Conservation (phyloP, 1,139 yeast genomes). For the Debaryomycetaceae sp. region DNA sequence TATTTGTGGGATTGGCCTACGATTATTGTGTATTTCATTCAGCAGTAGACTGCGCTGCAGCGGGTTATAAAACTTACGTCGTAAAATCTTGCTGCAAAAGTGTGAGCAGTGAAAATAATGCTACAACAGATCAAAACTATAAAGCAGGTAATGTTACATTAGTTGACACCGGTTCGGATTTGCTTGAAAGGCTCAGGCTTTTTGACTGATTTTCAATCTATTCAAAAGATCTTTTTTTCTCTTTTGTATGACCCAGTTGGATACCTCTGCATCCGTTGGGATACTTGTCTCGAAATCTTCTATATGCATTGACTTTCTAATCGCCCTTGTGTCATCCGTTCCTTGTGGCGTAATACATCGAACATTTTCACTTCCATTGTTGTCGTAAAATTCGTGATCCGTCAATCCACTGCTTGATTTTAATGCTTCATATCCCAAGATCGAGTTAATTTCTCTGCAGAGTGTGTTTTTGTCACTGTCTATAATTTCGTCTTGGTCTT, state of each 20-base stretch:
- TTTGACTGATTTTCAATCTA: conserved; percentile 7
- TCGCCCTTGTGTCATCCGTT: conserved; percentile 14
- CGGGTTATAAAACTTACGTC: conserved; percentile 65
- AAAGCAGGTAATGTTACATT: conserved; percentile 22
- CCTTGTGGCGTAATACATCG: conserved; percentile 19
- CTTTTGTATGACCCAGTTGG: conserved; percentile 41
- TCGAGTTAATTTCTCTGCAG: conserved; percentile 11
- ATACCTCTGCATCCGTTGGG: conserved; percentile 1
- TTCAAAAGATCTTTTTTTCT: conserved; percentile 41
- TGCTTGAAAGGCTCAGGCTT: conserved; percentile 1
- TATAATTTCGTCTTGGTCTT: conserved; percentile 1
- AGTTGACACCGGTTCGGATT: conserved; percentile 10
- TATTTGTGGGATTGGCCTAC: conserved; percentile 77
- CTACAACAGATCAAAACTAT: conserved; percentile 27
- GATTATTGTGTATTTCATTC: conserved; percentile 83
- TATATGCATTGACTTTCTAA: conserved; percentile 5
- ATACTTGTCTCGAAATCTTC: conserved; percentile 2
- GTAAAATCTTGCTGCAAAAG: conserved; percentile 46
- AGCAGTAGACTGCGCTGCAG: conserved; percentile 59
- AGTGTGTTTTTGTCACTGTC: conserved; percentile 8
- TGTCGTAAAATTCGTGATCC: conserved; percentile 4
- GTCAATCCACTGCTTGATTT: conserved; percentile 8
- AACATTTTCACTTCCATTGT: background rate
- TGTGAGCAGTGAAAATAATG: conserved; percentile 30
- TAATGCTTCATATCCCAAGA: conserved; percentile 11